phyloP scores from a whole-genome alignment of 1,284 basidiomycete species.

The Apiotrichum akiyoshidainum region DNA sequence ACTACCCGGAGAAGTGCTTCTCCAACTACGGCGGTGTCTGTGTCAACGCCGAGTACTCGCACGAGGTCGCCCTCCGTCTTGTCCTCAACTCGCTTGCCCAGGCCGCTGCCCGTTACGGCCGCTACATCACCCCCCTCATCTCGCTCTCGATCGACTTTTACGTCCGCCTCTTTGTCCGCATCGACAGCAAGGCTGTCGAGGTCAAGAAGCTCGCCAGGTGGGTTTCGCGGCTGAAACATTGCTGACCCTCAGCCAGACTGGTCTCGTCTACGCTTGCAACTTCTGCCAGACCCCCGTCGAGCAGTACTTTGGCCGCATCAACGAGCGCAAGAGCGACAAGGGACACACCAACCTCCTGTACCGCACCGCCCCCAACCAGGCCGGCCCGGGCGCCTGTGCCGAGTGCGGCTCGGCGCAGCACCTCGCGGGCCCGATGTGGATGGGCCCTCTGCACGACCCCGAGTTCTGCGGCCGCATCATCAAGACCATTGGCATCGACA shows the following conservation, averaged over 20 bases:
- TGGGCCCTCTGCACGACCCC: slow-evolving; percentile 76
- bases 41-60: slow-evolving; percentile 86
- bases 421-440: slow-evolving; percentile 96
- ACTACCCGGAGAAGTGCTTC: slow-evolving; percentile 95
- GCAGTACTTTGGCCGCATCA: slow-evolving; percentile 70
- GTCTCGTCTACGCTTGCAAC: slow-evolving; percentile 75
- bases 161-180: slow-evolving; percentile 82
- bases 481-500: slow-evolving; percentile 60
- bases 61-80: slow-evolving; percentile 85
- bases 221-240: background rate
- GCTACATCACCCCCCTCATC: slow-evolving; percentile 85
- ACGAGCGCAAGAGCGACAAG: slow-evolving; percentile 56
- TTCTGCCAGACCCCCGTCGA: slow-evolving; percentile 74
- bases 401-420: slow-evolving; percentile 77
- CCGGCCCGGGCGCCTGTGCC: slow-evolving; percentile 57
- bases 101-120: slow-evolving; percentile 85
- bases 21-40: slow-evolving; percentile 95
- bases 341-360: slow-evolving; percentile 61
- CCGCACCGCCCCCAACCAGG: slow-evolving; percentile 66
- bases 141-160: slow-evolving; percentile 98
- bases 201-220: slow-evolving; percentile 71
- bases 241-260: slow-evolving; percentile 49
- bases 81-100: slow-evolving; percentile 81
- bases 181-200: slow-evolving; percentile 72
- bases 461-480: slow-evolving; percentile 72